Base-by-base conservation (phyloP, 106 monocot species). In the Dioscorea zingiberensis region DNA sequence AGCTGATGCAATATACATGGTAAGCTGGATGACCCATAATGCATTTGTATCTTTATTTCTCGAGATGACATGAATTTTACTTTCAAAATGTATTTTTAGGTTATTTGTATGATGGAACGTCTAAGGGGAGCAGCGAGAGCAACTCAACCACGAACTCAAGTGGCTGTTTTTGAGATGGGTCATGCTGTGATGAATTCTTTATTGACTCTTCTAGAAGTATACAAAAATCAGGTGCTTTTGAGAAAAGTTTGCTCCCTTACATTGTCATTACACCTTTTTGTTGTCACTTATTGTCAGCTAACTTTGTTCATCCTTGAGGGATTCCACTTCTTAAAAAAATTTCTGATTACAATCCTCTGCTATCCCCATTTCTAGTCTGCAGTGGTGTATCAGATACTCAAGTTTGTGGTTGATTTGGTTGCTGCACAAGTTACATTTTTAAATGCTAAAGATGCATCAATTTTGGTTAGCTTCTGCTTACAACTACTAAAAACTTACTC, bases 81-180 rank as follows among this genome's bases (percentile, higher is more conserved):
- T 57, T 63, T 75, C 51, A 16, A 29, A 46, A 14, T 13, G 57
- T 59, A 47, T 65, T 46, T 73, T 65, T 47, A 97, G 95, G 80
- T 89, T 19, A 82, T 61, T 78, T 98, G 98, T 70, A 75, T 98
- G 66, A 66, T 98, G 75, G 98, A 98, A 76, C 83, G 93, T 58
- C 63, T 92, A 62, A 93, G 92, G 76, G 98, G 98, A 71, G 86
- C 88, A n/a, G 80, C 80, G 60, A 87, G 86, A 78, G 98, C 89
- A 16, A 86, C 92, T 47, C 86, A 98, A 26, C 80, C 93, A 26
- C 81, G 86, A 60, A 88, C 84, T 45, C 98, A 98, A 48, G 93
- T 86, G 75, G 75, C 77, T 65, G 76, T 89, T 60, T 98, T 98
- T 80, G 84, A 93, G 62, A 76, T 93, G 74, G 79, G 82, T 56